Base-by-base conservation (phyloP, 805 yeast genomes). In the Zygosaccharomyces bailii region DNA sequence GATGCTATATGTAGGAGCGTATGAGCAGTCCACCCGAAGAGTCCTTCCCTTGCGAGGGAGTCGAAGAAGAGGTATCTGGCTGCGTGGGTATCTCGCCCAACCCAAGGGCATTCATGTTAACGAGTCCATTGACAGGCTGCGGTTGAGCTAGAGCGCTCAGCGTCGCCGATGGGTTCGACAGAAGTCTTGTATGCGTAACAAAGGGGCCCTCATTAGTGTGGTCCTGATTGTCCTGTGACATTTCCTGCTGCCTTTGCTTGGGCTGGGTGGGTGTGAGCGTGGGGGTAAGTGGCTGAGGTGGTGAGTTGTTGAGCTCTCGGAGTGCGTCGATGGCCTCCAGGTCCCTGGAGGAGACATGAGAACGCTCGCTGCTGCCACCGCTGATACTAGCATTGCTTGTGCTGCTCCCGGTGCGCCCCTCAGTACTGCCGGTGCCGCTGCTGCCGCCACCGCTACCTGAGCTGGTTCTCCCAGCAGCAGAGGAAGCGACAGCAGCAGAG, bases 311-410 rank as follows among this genome's bases (percentile, higher is more conserved):
- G 40, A 59, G 41, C 43, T 54, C 61, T 32, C 62, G 43, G 24
- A 59, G 45, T 1, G 63, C 63, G 42, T 59, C 56, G 6, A 56
- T 50, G 4, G 63, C 62, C 25, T 56, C 62, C 43, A 59, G 29
- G 39, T 59, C 63, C 36, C 60, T 49, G 2, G 55, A 27, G 10
- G 54, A 48, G 11, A 53, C 32, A 9, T 16, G 40, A 8, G 40
- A 24, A 16, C 32, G 38, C 4, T 14, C 4, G 27, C 25, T 11
- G 27, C 23, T 20, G 30, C 29, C 29, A 39, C 19, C 31, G 35
- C 36, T 24, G 42, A 21, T 21, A 21, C 25, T 21, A 21, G 25
- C 25, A 21, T 9, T 27, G 42, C 34, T 33, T 14, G 23, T 33
- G 36, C 5, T 33, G 25, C 30, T 13, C 11, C 39, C 4, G 24